Base-by-base conservation (phyloP, 2,329 filamentous ascomycete species). In the Boeremia exigua region DNA sequence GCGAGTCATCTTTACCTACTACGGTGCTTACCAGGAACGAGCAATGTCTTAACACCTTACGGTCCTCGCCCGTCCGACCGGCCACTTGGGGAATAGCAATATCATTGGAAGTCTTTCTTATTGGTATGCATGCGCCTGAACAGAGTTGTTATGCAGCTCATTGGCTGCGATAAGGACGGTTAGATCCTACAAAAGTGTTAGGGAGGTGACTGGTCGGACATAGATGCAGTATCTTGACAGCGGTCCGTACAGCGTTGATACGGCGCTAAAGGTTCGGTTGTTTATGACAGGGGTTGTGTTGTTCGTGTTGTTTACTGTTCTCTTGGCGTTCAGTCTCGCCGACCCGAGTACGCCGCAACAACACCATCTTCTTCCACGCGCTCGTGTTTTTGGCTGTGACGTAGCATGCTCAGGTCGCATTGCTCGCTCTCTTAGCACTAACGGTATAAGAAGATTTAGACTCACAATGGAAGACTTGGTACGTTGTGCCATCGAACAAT, bases 381-480 rank as follows among this genome's bases (percentile, higher is more conserved):
- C 58, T 56, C 58, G 43, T 61, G 54, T 48, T 54, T 52, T 56
- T 60, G 54, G 48, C 38, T 34, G 59, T 54, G 54, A 53, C 53
- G 39, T 56, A 61, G 50, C 53, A 70, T 70, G 67, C 42, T 53
- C 54, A 60, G 61, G 53, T 67, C 61, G 66, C 61, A 51, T 61
- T 61, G 14, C 56, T 63, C 50, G 33, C 44, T 59, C 52, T 56
- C 61, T 52, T 48, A 23, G 14, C 27, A 32, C 44, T 56, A 55
- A 43, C 48, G 46, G 42, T 36, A 53, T 30, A 23, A 28, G 44
- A 56, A 47, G 30, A 68, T 70, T 61, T 68, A 72, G 25, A 33
- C 34, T 56, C 44, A 54, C 62, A 6, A 67, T 61, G 52, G 72
- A 74, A 55, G 72, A 73, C 45, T 62, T 68, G 54, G 72, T 72